These are phyloP conservation scores for Cutaneotrichosporon spelunceum DNA, from an alignment of 1,284 basidiomycete species.

Conservation along the genomic window DNA sequence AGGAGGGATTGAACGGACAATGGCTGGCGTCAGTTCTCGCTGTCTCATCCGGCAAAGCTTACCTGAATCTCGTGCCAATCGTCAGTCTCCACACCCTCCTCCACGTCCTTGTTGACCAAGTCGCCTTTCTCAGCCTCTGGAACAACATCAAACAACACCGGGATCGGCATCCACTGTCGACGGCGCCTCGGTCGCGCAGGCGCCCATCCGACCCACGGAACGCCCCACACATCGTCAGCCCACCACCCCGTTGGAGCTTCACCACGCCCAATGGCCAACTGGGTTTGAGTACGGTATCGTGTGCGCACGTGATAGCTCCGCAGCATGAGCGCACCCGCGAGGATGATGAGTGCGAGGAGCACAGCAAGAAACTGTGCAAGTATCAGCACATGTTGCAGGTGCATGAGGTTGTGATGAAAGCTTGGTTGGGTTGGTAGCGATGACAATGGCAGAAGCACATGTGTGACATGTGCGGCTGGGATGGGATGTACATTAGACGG, in stretches of 20 bases:
- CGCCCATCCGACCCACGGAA: slow-evolving; percentile 1
- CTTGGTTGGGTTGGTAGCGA: too few relatives aligned
- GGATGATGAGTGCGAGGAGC: slow-evolving; percentile 34
- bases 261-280: slow-evolving; percentile 40
- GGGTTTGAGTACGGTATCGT: slow-evolving; percentile 40
- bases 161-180: slow-evolving; percentile 31
- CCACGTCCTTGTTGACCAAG: background rate
- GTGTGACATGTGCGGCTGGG: background rate
- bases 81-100: background rate
- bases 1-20: slow-evolving; percentile 15
- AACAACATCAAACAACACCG: slow-evolving; percentile 27
- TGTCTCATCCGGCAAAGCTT: background rate
- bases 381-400: slow-evolving; percentile 2
- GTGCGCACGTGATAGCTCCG: slow-evolving; percentile 36
- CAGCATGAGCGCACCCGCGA: slow-evolving; percentile 35
- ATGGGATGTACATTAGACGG: background rate
- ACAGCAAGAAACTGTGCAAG: slow-evolving; percentile 42
- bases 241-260: slow-evolving; percentile 28
- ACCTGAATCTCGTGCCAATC: background rate
- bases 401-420: background rate
- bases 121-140: slow-evolving; percentile 7
- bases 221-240: slow-evolving; percentile 10
- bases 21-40: slow-evolving; percentile 14
- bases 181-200: background rate
- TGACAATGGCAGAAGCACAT: background rate